phyloP scores from a whole-genome alignment of 1,139 yeast species.

The Taphrina confusa region DNA sequence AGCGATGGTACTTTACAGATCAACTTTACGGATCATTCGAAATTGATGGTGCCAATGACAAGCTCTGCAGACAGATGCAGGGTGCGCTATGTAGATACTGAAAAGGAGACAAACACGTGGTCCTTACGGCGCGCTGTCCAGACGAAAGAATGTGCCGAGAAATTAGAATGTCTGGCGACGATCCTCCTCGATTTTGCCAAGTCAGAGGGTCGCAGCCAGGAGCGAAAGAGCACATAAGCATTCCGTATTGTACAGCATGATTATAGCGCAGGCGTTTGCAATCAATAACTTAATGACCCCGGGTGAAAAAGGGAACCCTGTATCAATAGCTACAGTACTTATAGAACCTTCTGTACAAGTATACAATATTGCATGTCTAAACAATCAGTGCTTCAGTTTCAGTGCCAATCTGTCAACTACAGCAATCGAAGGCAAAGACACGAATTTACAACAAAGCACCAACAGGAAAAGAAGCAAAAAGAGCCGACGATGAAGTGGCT shows the following conservation, averaged over 20 bases:
- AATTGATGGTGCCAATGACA: conserved; percentile 17
- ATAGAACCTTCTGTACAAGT: no score
- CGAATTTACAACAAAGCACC: no score
- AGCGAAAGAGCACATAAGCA: not conserved
- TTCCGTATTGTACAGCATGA: conserved; percentile 1
- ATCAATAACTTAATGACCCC: no score
- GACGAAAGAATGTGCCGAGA: conserved; percentile 5
- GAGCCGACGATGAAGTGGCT: no score
- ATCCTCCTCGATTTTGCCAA: not conserved
- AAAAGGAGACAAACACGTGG: conserved; percentile 1
- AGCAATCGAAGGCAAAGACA: no score
- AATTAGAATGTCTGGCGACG: conserved; percentile 2
- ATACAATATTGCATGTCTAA: no score
- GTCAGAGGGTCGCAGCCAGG: not conserved
- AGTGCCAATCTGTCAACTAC: no score
- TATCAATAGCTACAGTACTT: no score
- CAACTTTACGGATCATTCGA: conserved; percentile 26
- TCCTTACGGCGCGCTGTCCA: conserved; percentile 4
- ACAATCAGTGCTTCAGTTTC: no score
- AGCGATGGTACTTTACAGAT: conserved; percentile 85
- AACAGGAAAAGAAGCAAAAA: no score
- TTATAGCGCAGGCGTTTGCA: not conserved
- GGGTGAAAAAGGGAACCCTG: no score
- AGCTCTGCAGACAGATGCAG: not conserved
- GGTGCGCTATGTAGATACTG: conserved; percentile 14